These are phyloP conservation scores for Epichloe sp. DNA, from an alignment of 2,329 filamentous ascomycete genomes.

Conservation along the genomic window DNA sequence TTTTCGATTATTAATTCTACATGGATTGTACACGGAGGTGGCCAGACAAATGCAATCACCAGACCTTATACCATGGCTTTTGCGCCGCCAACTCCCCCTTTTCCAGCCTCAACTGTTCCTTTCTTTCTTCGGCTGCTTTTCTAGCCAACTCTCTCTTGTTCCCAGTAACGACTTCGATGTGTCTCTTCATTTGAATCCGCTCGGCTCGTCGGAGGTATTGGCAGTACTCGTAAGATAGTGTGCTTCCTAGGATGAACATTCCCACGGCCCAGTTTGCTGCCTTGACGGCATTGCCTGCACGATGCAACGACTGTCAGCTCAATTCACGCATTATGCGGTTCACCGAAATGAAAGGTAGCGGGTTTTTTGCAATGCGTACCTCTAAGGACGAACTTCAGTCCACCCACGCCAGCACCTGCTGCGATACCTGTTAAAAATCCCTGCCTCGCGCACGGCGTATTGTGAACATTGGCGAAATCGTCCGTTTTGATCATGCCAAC, in stretches of 20 bases:
- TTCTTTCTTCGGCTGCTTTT: slow-evolving; percentile 30
- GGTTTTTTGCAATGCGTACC: slow-evolving; percentile 33
- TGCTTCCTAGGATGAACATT: slow-evolving; percentile 55
- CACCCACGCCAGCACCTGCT: slow-evolving; percentile 62
- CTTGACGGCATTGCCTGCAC: slow-evolving; percentile 23
- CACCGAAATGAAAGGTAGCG: neutral
- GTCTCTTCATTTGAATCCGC: slow-evolving; percentile 69
- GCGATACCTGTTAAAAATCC: slow-evolving; percentile 74
- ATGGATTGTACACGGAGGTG: neutral
- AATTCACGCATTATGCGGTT: too few species aligned
- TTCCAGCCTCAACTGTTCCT: slow-evolving; percentile 18
- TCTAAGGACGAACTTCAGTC: slow-evolving; percentile 58
- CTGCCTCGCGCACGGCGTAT: slow-evolving; percentile 72
- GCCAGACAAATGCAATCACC: slow-evolving; percentile 23
- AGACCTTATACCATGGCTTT: slow-evolving; percentile 43
- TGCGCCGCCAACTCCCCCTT: slow-evolving; percentile 21
- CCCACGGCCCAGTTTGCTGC: slow-evolving; percentile 80
- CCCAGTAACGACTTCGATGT: slow-evolving; percentile 51
- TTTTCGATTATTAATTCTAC: neutral
- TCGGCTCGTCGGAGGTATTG: slow-evolving; percentile 62
- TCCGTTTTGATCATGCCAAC: slow-evolving; percentile 52
- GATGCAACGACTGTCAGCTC: neutral
- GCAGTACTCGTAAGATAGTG: slow-evolving; percentile 73
- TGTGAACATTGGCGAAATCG: slow-evolving; percentile 61
- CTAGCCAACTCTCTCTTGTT: slow-evolving; percentile 36